Evolutionary conservation across 768 basidiomycete genomes (phyloP), one percentile per base, ranked within the genome.

Genomic region (Hypsizygus marmoreus): DNA sequence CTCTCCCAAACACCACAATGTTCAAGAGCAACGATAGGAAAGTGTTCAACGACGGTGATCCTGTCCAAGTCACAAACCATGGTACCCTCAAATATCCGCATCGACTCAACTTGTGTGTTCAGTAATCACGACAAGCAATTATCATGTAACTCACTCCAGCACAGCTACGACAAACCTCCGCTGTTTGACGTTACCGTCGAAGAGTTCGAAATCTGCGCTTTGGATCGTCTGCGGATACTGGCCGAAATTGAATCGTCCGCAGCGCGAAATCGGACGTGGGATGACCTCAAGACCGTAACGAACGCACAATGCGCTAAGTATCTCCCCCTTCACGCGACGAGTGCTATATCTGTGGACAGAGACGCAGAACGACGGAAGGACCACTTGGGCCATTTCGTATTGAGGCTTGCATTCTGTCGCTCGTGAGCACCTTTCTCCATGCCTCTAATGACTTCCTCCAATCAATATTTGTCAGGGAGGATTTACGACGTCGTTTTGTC

Each of bases 321-420:
- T 65, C 72, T 97, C 19, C 85, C 84, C 2, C 69, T 99, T 38
- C 72, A 78, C 46, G 71, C 75, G 25, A 79, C 77, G 46, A 74
- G 76, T n/a, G 77, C 80, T 0, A 62, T 57, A n/a, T 65, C 57
- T 11, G 63, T 67, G 8, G 73, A 80, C 38, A 50, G 74, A 43
- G 80, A 88, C 25, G 66, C 60, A 8, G 82, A 98, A 63, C 75
- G 97, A 48, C 76, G 77, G 59, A 84, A 77, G 51, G 97, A 99
- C 64, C 86, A 91, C 58, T 73, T 97, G 10, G 85, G 94, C 8
- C 97, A 99, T 68, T 98, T 93, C 65, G 91, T 98, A 9, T 71
- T 98, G 50, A 72, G 97, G 39, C 74, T 99, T 30, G 95, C 97
- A 5, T 98, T 99, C 67, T 97, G 95, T 69, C 83, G 92, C 45